Conservation (phyloP, 495 filamentous ascomycete genomes). For the Penicillium coprophilum region DNA sequence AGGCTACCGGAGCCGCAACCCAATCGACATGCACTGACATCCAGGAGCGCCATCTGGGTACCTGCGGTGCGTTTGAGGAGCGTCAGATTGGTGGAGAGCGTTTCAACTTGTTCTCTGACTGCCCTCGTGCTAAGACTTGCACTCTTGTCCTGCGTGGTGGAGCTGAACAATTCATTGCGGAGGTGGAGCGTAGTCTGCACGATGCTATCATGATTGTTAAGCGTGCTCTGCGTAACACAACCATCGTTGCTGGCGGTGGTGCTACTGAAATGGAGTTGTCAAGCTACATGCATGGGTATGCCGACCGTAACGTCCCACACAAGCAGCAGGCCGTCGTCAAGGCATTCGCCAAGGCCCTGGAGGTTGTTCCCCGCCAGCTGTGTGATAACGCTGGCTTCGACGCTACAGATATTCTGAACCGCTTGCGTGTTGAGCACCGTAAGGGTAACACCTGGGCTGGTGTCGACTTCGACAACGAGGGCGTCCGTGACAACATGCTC, state of each 20-base stretch:
- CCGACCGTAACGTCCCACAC: constrained; percentile 85
- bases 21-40: constrained; percentile 98
- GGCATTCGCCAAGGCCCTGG: constrained; percentile 93
- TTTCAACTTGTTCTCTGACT: constrained; percentile 97
- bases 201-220: constrained; percentile 99
- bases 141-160: constrained; percentile 93
- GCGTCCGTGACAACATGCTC: constrained; percentile 87
- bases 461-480: constrained; percentile 91
- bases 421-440: constrained; percentile 88
- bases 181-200: constrained; percentile 94
- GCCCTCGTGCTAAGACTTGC: constrained; percentile 92
- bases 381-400: constrained; percentile 99
- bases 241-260: constrained; percentile 92
- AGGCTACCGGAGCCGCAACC: constrained; percentile 86
- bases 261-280: constrained; percentile 97
- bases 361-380: constrained; percentile 93
- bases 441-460: constrained; percentile 91
- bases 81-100: constrained; percentile 95
- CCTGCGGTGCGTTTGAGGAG: constrained; percentile 89
- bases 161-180: constrained; percentile 98
- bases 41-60: constrained; percentile 81
- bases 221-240: constrained; percentile 88
- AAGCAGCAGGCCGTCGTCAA: constrained; percentile 98
- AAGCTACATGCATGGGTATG: constrained; percentile 84
- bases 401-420: constrained; percentile 94